These are phyloP conservation scores for Xylona heveae DNA, from an alignment of 495 filamentous ascomycete species.

Conservation along the genomic window DNA sequence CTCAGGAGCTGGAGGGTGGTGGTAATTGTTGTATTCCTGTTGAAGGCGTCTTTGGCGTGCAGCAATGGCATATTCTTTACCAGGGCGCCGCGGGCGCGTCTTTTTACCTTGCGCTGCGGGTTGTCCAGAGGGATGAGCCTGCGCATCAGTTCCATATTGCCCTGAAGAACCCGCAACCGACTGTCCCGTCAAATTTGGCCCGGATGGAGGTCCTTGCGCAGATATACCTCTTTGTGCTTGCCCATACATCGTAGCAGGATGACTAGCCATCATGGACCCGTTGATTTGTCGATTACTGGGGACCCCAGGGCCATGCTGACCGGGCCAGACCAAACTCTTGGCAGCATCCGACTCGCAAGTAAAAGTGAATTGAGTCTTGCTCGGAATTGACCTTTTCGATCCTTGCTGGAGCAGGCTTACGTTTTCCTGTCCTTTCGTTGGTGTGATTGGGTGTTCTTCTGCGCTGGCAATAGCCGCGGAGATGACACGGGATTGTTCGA, in stretches of 20 bases:
- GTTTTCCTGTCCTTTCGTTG: slow-evolving; percentile 43
- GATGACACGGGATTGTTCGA: slow-evolving; percentile 39
- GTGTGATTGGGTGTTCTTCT: slow-evolving; percentile 37
- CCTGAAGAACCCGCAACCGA: slow-evolving; percentile 7
- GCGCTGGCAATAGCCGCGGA: slow-evolving; percentile 78
- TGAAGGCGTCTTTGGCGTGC: slow-evolving; percentile 46
- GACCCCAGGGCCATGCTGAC: slow-evolving; percentile 16
- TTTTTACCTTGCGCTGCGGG: slow-evolving; percentile 19
- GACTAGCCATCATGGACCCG: slow-evolving; percentile 14
- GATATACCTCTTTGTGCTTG: slow-evolving; percentile 3
- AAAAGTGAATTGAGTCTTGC: slow-evolving; percentile 79
- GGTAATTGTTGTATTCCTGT: slow-evolving; percentile 52
- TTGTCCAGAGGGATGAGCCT: slow-evolving; percentile 4
- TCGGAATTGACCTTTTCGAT: slow-evolving; percentile 31
- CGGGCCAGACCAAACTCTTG: slow-evolving; percentile 34
- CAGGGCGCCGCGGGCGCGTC: slow-evolving; percentile 29
- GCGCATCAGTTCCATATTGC: slow-evolving; percentile 9
- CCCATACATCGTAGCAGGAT: slow-evolving; percentile 10
- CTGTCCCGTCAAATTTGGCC: slow-evolving; percentile 1
- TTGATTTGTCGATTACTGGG: slow-evolving; percentile 12
- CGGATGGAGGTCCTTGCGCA: slow-evolving; percentile 1
- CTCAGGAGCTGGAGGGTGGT: slow-evolving; percentile 45
- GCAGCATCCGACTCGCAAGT: slow-evolving; percentile 61
- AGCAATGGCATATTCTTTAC: slow-evolving; percentile 37
- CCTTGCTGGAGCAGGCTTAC: slow-evolving; percentile 50